Percentiles rank a stretch among this genome's conserved stretches.
Evolutionary conservation across 306 rosid genomes (phyloP).

Genomic region (Mimosa pudica): DNA sequence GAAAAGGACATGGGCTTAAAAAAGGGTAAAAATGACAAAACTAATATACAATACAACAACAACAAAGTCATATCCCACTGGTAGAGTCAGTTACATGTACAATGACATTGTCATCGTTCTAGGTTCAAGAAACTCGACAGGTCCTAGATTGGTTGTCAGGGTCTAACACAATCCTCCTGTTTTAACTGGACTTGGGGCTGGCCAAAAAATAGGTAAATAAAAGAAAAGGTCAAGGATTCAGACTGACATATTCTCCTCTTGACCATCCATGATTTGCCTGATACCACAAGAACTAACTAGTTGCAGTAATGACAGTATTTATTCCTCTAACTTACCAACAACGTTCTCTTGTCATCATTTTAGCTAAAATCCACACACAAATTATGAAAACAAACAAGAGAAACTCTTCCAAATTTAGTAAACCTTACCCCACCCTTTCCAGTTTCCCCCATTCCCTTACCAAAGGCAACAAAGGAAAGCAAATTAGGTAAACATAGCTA

Average conservation of each 20-base stretch:
- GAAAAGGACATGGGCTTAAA: not conserved
- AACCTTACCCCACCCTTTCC: not conserved
- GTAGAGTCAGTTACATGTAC: too few species aligned
- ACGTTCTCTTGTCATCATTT: not conserved
- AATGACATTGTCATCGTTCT: too few species aligned
- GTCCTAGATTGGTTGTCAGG: too few species aligned
- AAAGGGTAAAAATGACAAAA: constrained; percentile 1
- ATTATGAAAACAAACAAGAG: not conserved
- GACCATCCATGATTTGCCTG: constrained; percentile 8
- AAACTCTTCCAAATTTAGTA: not conserved
- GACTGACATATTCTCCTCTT: not conserved
- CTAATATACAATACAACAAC: not conserved
- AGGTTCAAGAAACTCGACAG: too few species aligned
- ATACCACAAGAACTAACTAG: constrained; percentile 6
- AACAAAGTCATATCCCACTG: too few species aligned
- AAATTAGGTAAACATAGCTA: not conserved
- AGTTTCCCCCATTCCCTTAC: not conserved
- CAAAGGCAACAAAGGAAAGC: not conserved
- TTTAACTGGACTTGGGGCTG: too few species aligned
- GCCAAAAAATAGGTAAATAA: not conserved
- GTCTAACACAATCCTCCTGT: too few species aligned
- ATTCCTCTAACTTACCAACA: constrained; percentile 12
- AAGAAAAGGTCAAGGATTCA: not conserved
- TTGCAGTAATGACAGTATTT: not conserved
- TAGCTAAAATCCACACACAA: not conserved